Conservation (phyloP, 306 rosid species). For the Sophora flavescens region DNA sequence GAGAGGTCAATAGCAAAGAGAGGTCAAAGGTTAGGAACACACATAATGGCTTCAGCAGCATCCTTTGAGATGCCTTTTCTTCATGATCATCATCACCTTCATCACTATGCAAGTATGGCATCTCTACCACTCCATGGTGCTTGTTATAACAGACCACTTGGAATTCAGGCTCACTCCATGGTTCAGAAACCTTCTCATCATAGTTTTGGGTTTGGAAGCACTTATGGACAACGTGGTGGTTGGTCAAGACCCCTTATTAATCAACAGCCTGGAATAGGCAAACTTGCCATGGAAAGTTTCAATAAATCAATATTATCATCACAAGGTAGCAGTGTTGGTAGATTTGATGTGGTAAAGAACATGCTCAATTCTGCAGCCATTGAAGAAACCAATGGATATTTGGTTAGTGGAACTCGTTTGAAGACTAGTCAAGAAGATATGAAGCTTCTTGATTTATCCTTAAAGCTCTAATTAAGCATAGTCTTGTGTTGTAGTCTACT, state of each 20-base stretch:
- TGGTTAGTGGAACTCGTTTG: slow-evolving; percentile 50
- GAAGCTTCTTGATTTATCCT: slow-evolving; percentile 72
- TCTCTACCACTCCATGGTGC: slow-evolving; percentile 64
- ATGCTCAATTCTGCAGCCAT: slow-evolving; percentile 38
- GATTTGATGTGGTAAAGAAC: slow-evolving; percentile 50
- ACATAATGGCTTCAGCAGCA: slow-evolving; percentile 49
- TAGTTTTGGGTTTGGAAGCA: slow-evolving; percentile 41
- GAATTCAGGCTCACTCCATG: slow-evolving; percentile 64
- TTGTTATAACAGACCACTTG: slow-evolving; percentile 49
- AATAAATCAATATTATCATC: slow-evolving; percentile 44
- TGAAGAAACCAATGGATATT: slow-evolving; percentile 42
- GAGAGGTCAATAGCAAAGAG: slow-evolving; percentile 81
- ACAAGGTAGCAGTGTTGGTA: slow-evolving; percentile 43
- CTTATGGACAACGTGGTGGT: slow-evolving; percentile 42
- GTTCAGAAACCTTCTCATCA: slow-evolving; percentile 56
- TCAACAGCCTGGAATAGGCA: slow-evolving; percentile 62
- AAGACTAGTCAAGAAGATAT: slow-evolving; percentile 54
- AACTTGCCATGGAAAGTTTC: slow-evolving; percentile 45
- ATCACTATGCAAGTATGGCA: slow-evolving; percentile 50
- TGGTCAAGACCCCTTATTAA: slow-evolving; percentile 50
- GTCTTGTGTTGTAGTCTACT: neutral
- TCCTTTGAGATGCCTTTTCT: slow-evolving; percentile 53
- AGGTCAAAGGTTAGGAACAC: slow-evolving; percentile 52
- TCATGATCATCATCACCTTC: slow-evolving; percentile 35
- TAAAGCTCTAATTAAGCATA: slow-evolving; percentile 60